Base-by-base conservation (phyloP, 2,329 filamentous ascomycete species). In the Alternaria hordeiaustralica region DNA sequence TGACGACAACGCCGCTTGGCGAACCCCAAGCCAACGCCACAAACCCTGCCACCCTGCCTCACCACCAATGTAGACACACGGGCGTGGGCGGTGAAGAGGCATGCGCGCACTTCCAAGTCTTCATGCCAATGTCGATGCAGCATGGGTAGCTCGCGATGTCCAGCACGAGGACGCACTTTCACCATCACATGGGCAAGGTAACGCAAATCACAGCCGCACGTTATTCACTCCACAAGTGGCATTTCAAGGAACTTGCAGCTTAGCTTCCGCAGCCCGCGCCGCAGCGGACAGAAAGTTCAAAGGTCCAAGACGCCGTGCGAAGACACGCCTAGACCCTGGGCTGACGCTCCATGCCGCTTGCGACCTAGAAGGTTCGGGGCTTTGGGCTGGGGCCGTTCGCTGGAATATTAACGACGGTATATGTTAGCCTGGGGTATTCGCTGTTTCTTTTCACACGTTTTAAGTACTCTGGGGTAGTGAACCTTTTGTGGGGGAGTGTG, bases 211-310 rank as follows among this genome's bases (percentile, higher is more conserved):
- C 28, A 36, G 28, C 49, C 3, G 49, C 49, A 41, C 36, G 36
- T 41, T 41, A 18, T 41, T 41, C 36, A 41, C 36, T 41, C 36
- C 36, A 18, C 36, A 41, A 41, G 36, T 41, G 28, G 26, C 30
- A 33, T 51, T 51, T 20, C 49, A 20, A 51, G 33, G 49, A 30
- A 13, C 30, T 36, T 25, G 20, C 30, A 12, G 49, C 36, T 30
- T 53, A 53, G 49, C 49, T 53, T 53, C 49, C 49, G 49, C 49
- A 21, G 49, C 49, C 49, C 49, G 49, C 30, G 21, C 49, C 49
- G 36, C 15, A 13, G 49, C 30, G 49, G 13, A 33, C 33, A 36
- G 28, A 53, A 53, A 53, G 20, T 21, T 36, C 43, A 43, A 56
- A 56, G 36, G 36, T 23, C 49, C 49, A 41, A 53, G 49, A 53